Evolutionary conservation across 2,329 filamentous ascomycete species (phyloP), one percentile per base, ranked within the genome.

Genomic region (Xylaria sp.): DNA sequence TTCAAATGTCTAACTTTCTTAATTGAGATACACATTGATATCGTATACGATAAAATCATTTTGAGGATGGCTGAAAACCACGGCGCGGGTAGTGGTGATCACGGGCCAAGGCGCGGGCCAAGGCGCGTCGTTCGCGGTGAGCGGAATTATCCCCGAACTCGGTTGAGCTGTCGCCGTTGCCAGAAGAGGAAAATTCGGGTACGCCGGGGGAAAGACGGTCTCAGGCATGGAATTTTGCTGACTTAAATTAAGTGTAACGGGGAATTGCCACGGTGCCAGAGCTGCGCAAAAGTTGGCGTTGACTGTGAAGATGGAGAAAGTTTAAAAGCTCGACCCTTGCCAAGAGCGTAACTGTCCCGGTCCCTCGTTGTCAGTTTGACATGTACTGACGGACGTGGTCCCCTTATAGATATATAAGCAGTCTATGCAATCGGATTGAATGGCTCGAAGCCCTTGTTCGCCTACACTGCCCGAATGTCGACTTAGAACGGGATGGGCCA

Each of bases 141-240:
- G n/a, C 61, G 52, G 61, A 59, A 35, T 45, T 21, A 43, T 15
- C 57, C 50, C 47, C 59, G 45, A 25, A 47, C 56, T 7, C 58
- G 62, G 12, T 42, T 64, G 38, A 64, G 61, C 23, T 66, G 64
- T 17, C 61, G 58, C 33, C 61, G 62, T n/a, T 84, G 82, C 58
- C 82, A 84, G 62, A 74, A 79, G 43, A 76, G 82, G 25, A 84
- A 84, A 71, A 83, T 84, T 68, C 77, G 77, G 47, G 80, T 80
- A 73, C 23, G 75, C 65, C 8, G 15, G 37, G 33, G 9, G 6
- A 12, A 49, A 12, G 25, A 37, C n/a, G 17, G 31, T 43, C 52
- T 37, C 19, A 37, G 3, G 15, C 8, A n/a, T 5, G 14, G 12
- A 3, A 15, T 31, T 14, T 19, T 14, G 17, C 23, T 55, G n/a